A percentile compares a stretch with the other conserved stretches of the same genome.
Evolutionary conservation across 129 eudicot genomes (phyloP).

Genomic region (Artemisia annua): DNA sequence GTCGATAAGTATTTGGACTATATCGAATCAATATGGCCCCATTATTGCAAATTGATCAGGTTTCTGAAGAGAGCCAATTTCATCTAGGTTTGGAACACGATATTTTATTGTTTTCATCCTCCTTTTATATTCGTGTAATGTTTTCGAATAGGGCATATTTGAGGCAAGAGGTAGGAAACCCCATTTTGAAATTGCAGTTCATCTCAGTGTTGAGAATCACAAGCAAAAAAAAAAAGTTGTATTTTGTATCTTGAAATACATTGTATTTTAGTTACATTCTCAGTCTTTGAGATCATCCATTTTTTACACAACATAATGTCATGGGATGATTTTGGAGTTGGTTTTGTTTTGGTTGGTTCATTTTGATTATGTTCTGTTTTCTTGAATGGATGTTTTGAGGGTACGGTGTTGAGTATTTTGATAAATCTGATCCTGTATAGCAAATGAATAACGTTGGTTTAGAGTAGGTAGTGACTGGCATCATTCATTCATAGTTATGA

Average conservation of each 20-base stretch:
- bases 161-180: conserved; percentile 42
- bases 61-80: conserved; percentile 71
- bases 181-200: conserved; percentile 35
- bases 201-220: conserved; percentile 34
- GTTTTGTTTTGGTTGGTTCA: neutral
- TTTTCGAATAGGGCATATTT: conserved; percentile 35
- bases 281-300: conserved; percentile 38
- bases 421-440: neutral
- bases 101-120: conserved; percentile 19
- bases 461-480: too few species aligned
- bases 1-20: conserved; percentile 65
- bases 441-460: too few species aligned
- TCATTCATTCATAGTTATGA: too few species aligned
- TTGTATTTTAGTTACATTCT: conserved; percentile 32
- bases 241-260: conserved; percentile 32
- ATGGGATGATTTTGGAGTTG: neutral
- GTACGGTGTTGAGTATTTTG: neutral
- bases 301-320: conserved; percentile 26
- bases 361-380: neutral
- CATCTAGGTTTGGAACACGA: conserved; percentile 39
- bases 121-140: conserved; percentile 30
- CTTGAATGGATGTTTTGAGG: neutral
- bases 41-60: conserved; percentile 72
- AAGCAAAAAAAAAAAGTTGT: conserved; percentile 28
- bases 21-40: conserved; percentile 82